Percentiles rank a stretch among this genome's conserved stretches.
Conservation (phyloP, 148 eudicot species). For the Diospyros lotus region DNA sequence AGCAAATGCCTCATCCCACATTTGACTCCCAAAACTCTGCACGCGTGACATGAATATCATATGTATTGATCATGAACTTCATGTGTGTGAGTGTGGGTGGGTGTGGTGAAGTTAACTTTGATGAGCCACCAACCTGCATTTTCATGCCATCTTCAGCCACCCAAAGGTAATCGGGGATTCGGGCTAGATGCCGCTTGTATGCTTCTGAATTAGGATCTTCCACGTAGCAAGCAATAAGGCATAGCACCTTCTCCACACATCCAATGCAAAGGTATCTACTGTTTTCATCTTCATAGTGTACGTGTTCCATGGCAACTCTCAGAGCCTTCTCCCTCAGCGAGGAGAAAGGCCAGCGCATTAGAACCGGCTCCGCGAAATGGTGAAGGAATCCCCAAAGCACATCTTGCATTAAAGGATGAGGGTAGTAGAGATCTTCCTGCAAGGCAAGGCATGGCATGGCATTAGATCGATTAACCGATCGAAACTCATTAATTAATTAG, state of each 20-base stretch:
- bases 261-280: conserved; percentile 52
- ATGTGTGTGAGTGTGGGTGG: too few relatives aligned
- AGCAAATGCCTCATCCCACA: conserved; percentile 51
- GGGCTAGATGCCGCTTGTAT: conserved; percentile 53
- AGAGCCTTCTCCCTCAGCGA: conserved; percentile 37
- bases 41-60: background rate
- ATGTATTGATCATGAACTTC: too few relatives aligned
- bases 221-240: conserved; percentile 65
- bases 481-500: too few relatives aligned
- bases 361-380: conserved; percentile 37
- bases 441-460: background rate
- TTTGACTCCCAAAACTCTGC: conserved; percentile 51
- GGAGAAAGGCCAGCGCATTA: conserved; percentile 41
- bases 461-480: too few relatives aligned
- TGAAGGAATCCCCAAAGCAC: conserved; percentile 45
- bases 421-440: conserved; percentile 49
- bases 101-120: too few relatives aligned
- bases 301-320: conserved; percentile 37
- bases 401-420: conserved; percentile 45
- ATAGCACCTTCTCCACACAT: conserved; percentile 52
- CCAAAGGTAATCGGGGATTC: conserved; percentile 66
- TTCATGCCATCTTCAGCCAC: conserved; percentile 72
- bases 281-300: conserved; percentile 47
- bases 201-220: conserved; percentile 65
- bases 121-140: conserved; percentile 36